Evolutionary conservation across 73 alveolate species (phyloP), one percentile per base, ranked within the genome.

Genomic region (Paramecium caudatum): DNA sequence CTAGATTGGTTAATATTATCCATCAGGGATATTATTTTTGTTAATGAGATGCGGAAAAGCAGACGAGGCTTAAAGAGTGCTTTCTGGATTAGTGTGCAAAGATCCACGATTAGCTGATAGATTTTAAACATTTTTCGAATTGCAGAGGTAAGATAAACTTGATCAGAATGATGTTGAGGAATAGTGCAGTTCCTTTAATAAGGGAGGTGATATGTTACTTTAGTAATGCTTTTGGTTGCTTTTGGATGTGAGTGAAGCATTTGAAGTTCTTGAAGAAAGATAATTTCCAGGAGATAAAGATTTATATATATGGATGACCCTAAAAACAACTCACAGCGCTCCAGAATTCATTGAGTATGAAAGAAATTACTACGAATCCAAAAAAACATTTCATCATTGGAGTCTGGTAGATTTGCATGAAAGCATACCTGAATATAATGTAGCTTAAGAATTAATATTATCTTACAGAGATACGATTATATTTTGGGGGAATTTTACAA

Each of bases 41-140:
- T 45, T 74, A 10, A 74, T 74, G 68, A 74, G 88, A 74, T 39
- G 68, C 16, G 88, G 88, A 21, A 74, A 45, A 74, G 13, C 21
- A 3, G 32, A 37, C 8, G 62, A 37, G 19, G 88, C 88, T 34
- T 30, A 37, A 12, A 68, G 37, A 37, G 9, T 37, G 34, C 36
- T 68, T 1, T 34, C 25, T n/a, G 15, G 34, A 33, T 43, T 55
- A 0, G 13, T 55, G 3, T 55, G 25, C 30, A 21, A 23, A 12
- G 45, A 55, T 55, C 30, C 23, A 25, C 23, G 30, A 5, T 4
- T 55, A 23, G 13, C 13, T 7, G 23, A 55, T 27, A 10, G 30
- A 21, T 55, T 23, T 27, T 17, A 1, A 23, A 55, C 23, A 4
- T 55, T 55, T 10, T 55, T 55, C 16, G 80, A 55, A 27, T 23